Conservation (phyloP, 257 asterid species). For the Solanum pinnatisectum region DNA sequence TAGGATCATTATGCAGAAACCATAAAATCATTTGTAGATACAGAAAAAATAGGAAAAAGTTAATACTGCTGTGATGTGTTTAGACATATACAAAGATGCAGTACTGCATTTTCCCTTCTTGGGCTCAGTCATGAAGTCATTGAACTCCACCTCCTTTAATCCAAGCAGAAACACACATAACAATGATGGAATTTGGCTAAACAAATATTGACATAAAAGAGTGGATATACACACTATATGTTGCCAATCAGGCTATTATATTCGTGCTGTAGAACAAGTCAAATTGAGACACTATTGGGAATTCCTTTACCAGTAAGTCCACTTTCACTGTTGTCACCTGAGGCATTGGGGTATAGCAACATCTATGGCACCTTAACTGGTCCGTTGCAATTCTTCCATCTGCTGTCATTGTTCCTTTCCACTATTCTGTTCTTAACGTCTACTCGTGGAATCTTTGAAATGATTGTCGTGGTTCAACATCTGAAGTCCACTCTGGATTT, state of each 20-base stretch:
- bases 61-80: not conserved
- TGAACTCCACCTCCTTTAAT: not conserved
- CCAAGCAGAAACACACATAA: not conserved
- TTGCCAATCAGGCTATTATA: not conserved
- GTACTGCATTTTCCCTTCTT: not conserved
- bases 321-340: not conserved
- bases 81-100: not conserved
- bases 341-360: constrained; percentile 18
- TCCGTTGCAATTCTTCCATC: constrained; percentile 13
- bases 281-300: constrained; percentile 18
- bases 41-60: not conserved
- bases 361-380: constrained; percentile 20
- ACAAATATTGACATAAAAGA: not conserved
- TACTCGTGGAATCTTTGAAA: constrained; percentile 9
- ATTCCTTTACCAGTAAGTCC: constrained; percentile 27
- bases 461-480: constrained; percentile 6
- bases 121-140: not conserved
- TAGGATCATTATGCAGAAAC: not conserved
- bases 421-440: constrained; percentile 10
- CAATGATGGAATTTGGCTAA: not conserved
- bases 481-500: constrained; percentile 20
- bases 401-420: constrained; percentile 10
- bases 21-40: not conserved
- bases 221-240: not conserved
- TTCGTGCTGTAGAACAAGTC: not conserved